phyloP scores from a whole-genome alignment of 2,329 filamentous ascomycete species.

The Bimuria novae-zelandiae region DNA sequence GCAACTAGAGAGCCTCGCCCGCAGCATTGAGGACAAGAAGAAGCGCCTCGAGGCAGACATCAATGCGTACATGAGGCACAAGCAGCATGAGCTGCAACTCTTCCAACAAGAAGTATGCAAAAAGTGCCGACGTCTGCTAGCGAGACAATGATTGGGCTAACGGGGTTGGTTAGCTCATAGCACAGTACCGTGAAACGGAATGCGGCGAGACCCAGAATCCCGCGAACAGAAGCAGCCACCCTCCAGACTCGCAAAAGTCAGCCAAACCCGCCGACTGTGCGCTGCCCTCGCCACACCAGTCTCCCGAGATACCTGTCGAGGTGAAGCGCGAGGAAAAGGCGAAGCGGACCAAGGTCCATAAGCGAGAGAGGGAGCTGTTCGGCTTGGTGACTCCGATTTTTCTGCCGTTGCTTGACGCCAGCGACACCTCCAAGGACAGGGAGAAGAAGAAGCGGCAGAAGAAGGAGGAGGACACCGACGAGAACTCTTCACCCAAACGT shows the following conservation, averaged over 20 bases:
- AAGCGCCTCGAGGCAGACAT: slow-evolving; percentile 45
- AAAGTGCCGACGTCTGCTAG: slow-evolving; percentile 9
- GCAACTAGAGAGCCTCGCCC: slow-evolving; percentile 39
- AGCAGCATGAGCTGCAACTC: slow-evolving; percentile 39
- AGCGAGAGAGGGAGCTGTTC: slow-evolving; percentile 45
- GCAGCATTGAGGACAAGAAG: slow-evolving; percentile 41
- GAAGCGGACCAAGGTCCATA: slow-evolving; percentile 44
- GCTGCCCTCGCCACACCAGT: slow-evolving; percentile 6
- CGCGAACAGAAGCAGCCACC: not conserved
- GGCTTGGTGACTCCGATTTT: slow-evolving; percentile 44
- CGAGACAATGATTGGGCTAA: slow-evolving; percentile 26
- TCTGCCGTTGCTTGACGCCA: slow-evolving; percentile 42
- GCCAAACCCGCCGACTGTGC: slow-evolving; percentile 1
- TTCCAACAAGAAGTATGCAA: slow-evolving; percentile 39
- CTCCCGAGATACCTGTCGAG: slow-evolving; percentile 15
- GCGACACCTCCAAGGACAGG: slow-evolving; percentile 27
- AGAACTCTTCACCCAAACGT: slow-evolving; percentile 10
- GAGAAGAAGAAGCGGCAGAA: slow-evolving; percentile 28
- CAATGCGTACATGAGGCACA: slow-evolving; percentile 36
- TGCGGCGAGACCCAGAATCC: slow-evolving; percentile 23
- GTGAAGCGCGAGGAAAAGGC: slow-evolving; percentile 28
- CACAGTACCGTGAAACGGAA: slow-evolving; percentile 38
- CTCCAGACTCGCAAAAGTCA: not conserved
- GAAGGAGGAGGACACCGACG: slow-evolving; percentile 17
- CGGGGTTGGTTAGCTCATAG: slow-evolving; percentile 42